Evolutionary conservation across 2,329 filamentous ascomycete species (phyloP).

Genomic region (Ophioceras dolichostomum): DNA sequence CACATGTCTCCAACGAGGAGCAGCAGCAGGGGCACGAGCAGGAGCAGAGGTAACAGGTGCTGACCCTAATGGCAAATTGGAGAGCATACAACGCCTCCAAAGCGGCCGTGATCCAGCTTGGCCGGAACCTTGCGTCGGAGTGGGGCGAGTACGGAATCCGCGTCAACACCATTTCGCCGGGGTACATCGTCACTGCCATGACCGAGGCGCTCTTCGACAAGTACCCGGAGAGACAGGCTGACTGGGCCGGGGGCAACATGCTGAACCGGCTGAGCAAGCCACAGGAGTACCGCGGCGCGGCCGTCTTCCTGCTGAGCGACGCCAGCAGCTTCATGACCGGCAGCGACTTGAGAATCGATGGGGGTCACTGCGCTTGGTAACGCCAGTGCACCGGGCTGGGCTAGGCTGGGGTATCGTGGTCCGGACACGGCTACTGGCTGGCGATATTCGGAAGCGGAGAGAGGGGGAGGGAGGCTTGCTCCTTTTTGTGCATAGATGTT

Average conservation of each 20-base stretch:
- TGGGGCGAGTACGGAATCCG: constrained; percentile 64
- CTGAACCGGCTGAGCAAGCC: constrained; percentile 55
- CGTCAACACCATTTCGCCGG: constrained; percentile 71
- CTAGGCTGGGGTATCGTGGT: too few species aligned
- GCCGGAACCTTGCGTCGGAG: constrained; percentile 57
- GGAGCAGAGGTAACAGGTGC: not conserved
- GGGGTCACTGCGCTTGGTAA: constrained; percentile 53
- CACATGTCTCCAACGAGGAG: too few species aligned
- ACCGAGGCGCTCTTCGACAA: constrained; percentile 66
- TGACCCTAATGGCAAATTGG: not conserved
- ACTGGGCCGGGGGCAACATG: constrained; percentile 83
- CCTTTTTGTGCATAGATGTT: too few species aligned
- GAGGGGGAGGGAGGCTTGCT: too few species aligned
- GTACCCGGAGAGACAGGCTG: constrained; percentile 52
- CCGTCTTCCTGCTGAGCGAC: constrained; percentile 54
- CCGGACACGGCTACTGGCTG: too few species aligned
- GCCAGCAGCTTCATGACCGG: constrained; percentile 62
- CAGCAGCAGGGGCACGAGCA: too few species aligned
- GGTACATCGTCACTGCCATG: constrained; percentile 76
- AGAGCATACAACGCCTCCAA: constrained; percentile 69
- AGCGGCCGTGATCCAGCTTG: constrained; percentile 60
- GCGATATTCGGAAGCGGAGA: too few species aligned
- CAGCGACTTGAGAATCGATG: constrained; percentile 57
- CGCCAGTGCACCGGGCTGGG: too few species aligned
- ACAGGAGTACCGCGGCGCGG: constrained; percentile 59